Evolutionary conservation across 192 early-diverging fungal species (phyloP), one percentile per base, ranked within the genome.

Genomic region (Mortierella antarctica): DNA sequence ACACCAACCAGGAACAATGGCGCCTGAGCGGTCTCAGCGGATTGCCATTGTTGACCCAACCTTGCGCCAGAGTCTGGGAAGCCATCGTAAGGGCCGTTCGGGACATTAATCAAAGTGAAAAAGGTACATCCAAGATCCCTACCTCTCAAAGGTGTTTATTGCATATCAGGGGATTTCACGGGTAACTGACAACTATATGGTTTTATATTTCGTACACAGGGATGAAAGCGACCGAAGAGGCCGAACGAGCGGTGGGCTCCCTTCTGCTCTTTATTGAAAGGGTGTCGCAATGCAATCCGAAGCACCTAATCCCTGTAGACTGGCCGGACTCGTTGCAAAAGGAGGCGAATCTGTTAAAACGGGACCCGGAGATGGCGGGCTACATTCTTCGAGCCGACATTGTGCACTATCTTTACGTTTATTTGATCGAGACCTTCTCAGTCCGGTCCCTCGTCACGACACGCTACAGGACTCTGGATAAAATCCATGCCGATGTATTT

Each of bases 321-420:
- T 76, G 74, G 74, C 74, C 67, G 8, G 46, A 54, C 7, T 48
- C 41, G 14, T 53, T 69, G 15, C 53, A 45, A 1, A 60, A 59
- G 13, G 60, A 67, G 7, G 39, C 69, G 8, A 53, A 49, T 8
- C 46, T 58, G 21, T 42, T 76, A 18, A 68, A 45, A 31, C 31
- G 11, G 10, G 57, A 76, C 39, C 60, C 74, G 14, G 58, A 63
- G 13, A 64, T 48, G 56, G 42, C 74, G 44, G 74, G 74, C 18
- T 69, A 58, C 14, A 76, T 76, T 40, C 18, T 76, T 31, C 65
- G 74, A 17, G 74, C 66, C 18, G 74, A 76, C 21, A 69, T 76
- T 57, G 61, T 64, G 18, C 54, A 76, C 58, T 76, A 64, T 23
- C 40, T 76, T 2, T 69, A 64, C 39, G 52, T 21, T 20, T 41